phyloP scores from a whole-genome alignment of 202 grass and related monocot species.

The Saccharum hybrid region DNA sequence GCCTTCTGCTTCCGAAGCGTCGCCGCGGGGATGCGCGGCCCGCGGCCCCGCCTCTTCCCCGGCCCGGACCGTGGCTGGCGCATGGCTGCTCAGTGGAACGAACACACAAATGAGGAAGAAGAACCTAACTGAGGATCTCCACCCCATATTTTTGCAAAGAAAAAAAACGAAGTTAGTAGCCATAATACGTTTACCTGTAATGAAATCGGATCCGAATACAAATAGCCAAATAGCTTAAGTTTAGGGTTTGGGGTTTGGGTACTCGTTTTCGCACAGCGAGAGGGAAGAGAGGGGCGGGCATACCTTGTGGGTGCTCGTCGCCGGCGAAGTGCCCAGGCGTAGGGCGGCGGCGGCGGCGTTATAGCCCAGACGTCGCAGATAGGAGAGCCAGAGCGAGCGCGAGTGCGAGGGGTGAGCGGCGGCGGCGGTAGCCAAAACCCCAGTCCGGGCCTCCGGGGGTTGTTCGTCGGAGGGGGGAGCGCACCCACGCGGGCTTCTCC shows the following conservation, averaged over 20 bases:
- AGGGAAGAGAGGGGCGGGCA: not conserved
- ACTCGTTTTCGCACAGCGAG: not conserved
- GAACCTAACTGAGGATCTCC: not conserved
- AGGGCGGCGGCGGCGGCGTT: not conserved
- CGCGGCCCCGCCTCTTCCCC: constrained; percentile 16
- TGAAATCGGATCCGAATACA: not conserved
- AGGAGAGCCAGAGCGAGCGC: not conserved
- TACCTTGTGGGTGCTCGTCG: not conserved
- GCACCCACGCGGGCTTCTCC: not conserved
- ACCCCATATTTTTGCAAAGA: no score
- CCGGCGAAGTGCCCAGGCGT: not conserved
- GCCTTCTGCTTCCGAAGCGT: constrained; percentile 53
- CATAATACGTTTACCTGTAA: not conserved
- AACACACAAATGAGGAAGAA: not conserved
- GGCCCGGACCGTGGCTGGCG: constrained; percentile 16
- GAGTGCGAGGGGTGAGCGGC: not conserved
- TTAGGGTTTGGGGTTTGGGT: not conserved
- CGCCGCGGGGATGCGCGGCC: not conserved
- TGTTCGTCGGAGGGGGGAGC: no score
- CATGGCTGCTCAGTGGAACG: constrained; percentile 14
- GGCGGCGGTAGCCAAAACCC: not conserved
- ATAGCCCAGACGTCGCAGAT: not conserved
- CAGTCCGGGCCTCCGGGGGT: no score
- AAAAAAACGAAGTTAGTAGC: no score
- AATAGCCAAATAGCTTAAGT: not conserved